phyloP scores from a whole-genome alignment of 1,139 yeast species.

The Kodamaea anthophila region DNA sequence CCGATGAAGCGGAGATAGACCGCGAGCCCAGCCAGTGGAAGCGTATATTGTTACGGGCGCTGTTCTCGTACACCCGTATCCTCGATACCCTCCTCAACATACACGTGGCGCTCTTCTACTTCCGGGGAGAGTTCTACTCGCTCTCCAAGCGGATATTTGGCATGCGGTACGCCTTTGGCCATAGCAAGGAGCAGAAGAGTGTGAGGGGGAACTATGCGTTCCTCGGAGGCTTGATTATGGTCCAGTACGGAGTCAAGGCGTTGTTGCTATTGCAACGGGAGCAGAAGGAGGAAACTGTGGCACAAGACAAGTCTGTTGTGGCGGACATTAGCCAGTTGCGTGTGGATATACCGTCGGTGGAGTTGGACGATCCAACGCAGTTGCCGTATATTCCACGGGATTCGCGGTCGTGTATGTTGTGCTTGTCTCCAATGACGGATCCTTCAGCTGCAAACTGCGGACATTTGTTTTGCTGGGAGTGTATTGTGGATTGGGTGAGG shows the following conservation, averaged over 20 bases:
- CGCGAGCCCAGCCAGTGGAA: constrained; percentile 9
- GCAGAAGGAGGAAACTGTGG: constrained; percentile 6
- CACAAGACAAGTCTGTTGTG: constrained; percentile 2
- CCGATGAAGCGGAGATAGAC: constrained; percentile 15
- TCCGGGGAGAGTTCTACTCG: constrained; percentile 75
- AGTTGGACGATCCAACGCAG: constrained; percentile 48
- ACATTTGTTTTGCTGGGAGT: constrained; percentile 88
- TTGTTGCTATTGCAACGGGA: constrained; percentile 26
- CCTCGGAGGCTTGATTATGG: constrained; percentile 62
- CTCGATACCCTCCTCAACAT: constrained; percentile 52
- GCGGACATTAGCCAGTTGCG: constrained; percentile 10
- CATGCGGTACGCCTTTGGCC: constrained; percentile 70
- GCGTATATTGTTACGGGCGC: constrained; percentile 10
- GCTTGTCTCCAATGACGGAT: constrained; percentile 70
- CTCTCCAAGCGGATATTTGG: constrained; percentile 74
- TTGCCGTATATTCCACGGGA: constrained; percentile 67
- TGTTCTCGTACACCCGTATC: constrained; percentile 37
- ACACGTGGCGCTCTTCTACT: constrained; percentile 77
- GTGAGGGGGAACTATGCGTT: constrained; percentile 65
- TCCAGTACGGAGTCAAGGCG: constrained; percentile 51
- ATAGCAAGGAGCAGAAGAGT: constrained; percentile 44
- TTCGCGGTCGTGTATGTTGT: constrained; percentile 76
- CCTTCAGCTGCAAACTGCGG: constrained; percentile 92
- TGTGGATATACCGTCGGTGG: constrained; percentile 19
- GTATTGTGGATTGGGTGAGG: constrained; percentile 84